Evolutionary conservation across 1,284 basidiomycete genomes (phyloP), one percentile per base, ranked within the genome.

Genomic region (Porodaedalea pini): DNA sequence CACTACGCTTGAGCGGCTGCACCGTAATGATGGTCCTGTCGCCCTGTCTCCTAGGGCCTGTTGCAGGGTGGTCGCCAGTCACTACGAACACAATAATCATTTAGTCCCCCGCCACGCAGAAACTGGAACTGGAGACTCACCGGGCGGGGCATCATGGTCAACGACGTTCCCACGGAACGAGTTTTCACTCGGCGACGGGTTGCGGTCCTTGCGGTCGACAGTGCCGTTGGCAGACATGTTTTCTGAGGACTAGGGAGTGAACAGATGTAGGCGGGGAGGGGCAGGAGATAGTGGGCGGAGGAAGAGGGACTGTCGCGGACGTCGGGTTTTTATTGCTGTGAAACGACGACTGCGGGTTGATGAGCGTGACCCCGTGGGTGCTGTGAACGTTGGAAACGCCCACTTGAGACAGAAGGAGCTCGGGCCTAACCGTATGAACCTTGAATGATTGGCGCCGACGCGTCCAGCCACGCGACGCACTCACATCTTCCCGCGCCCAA

Each of bases 1-100:
- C 91, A 51, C 79, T 80, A 59, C 82, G 81, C 73, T 85, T 89
- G 68, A 94, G 74, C 2, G 92, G 91, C 68, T 94, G 89, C 6
- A 94, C 91, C 59, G 75, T 76, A 62, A 92, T 87, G 67, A 86
- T 67, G 53, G 75, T 54, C 27, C 66, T 66, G 34, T 61, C 62
- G 25, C 58, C 64, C 23, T 61, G 49, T 7, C 62, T 52, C 70
- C 73, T 65, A 68, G 69, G 51, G 66, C 63, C 40, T 67, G 66
- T 51, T 58, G 60, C 56, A 60, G 58, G 60, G 15, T 61, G 39
- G 0, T 83, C 79, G 1, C 82, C 82, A 34, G 86, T 87, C 23
- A 86, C 85, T 86, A 17, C 29, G 29, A 27, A 10, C 40, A 37
- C 37, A 29, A 41, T 13, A 23, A n/a, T 63, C 27, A 57, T 44